phyloP scores from a whole-genome alignment of 1,284 basidiomycete genomes.

The Chalciporus sp. region DNA sequence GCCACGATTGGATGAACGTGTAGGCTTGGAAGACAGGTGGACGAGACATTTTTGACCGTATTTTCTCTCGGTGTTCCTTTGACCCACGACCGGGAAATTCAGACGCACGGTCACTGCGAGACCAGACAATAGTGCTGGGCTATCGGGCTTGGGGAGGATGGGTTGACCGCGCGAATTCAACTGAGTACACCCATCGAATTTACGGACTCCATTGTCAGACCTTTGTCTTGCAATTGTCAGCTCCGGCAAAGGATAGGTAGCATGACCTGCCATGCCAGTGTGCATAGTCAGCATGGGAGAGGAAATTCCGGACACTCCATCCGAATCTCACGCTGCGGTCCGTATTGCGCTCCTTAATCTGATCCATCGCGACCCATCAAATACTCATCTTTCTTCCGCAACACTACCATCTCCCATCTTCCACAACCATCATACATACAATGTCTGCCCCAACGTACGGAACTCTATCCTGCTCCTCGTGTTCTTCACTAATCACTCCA shows the following conservation, averaged over 20 bases:
- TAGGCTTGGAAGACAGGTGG: neutral
- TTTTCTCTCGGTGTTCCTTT: constrained; percentile 15
- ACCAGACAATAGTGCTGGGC: too few relatives aligned
- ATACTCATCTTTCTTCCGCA: constrained; percentile 13
- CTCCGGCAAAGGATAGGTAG: too few relatives aligned
- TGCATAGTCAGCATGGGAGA: constrained; percentile 26
- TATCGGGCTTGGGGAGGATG: too few relatives aligned
- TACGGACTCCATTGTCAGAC: too few relatives aligned
- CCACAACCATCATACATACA: constrained; percentile 32
- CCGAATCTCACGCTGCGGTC: constrained; percentile 25
- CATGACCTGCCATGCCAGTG: too few relatives aligned
- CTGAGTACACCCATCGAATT: too few relatives aligned
- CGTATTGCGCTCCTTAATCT: constrained; percentile 23
- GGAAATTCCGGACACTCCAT: constrained; percentile 8
- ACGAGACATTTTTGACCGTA: constrained; percentile 7
- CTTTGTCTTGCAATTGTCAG: too few relatives aligned
- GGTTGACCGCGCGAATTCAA: too few relatives aligned
- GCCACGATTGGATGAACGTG: constrained; percentile 3
- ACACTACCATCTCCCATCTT: constrained; percentile 19
- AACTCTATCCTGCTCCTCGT: neutral
- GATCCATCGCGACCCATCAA: constrained; percentile 19
- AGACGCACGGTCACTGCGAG: neutral
- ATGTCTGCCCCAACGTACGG: constrained; percentile 51
- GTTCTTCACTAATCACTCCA: constrained; percentile 2
- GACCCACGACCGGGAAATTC: constrained; percentile 4